Evolutionary conservation across 2,329 filamentous ascomycete genomes (phyloP).

Genomic region (Colletotrichum simmondsii): DNA sequence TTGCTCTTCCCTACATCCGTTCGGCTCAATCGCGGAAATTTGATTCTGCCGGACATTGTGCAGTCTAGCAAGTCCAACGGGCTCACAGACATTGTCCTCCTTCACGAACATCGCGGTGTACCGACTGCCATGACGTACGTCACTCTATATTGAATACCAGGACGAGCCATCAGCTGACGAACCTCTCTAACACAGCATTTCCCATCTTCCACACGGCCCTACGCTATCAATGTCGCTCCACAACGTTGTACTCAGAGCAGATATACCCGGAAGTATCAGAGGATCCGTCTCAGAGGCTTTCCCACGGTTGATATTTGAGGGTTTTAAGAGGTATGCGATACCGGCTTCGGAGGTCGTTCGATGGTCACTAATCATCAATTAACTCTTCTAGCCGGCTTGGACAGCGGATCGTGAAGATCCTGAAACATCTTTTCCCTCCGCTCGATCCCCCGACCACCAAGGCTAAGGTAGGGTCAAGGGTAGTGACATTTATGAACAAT

Average conservation of each 20-base stretch:
- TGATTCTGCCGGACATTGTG: constrained; percentile 87
- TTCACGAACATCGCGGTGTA: constrained; percentile 93
- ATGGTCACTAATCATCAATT: neutral
- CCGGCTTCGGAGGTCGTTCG: neutral
- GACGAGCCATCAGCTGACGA: constrained; percentile 59
- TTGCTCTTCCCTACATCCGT: constrained; percentile 83
- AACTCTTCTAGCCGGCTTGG: constrained; percentile 73
- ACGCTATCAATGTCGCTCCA: constrained; percentile 88
- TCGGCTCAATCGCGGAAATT: constrained; percentile 89
- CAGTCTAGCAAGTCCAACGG: constrained; percentile 82
- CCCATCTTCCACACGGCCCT: constrained; percentile 83
- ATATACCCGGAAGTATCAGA: constrained; percentile 87
- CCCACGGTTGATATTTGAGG: constrained; percentile 95
- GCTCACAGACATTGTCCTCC: constrained; percentile 84
- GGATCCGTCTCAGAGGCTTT: constrained; percentile 94
- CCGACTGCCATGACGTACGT: constrained; percentile 82
- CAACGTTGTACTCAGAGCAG: constrained; percentile 88
- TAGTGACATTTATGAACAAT: constrained; percentile 77
- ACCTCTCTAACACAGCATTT: constrained; percentile 51
- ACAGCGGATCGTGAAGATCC: constrained; percentile 83
- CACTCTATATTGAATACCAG: constrained; percentile 89
- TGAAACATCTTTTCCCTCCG: constrained; percentile 95
- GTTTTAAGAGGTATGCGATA: constrained; percentile 66
- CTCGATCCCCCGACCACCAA: constrained; percentile 78
- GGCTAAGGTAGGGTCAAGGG: constrained; percentile 83